Percentiles rank a stretch among this genome's conserved stretches.
These are phyloP conservation scores for Aulographum hederae DNA, from an alignment of 2,329 filamentous ascomycete genomes.

Conservation along the genomic window DNA sequence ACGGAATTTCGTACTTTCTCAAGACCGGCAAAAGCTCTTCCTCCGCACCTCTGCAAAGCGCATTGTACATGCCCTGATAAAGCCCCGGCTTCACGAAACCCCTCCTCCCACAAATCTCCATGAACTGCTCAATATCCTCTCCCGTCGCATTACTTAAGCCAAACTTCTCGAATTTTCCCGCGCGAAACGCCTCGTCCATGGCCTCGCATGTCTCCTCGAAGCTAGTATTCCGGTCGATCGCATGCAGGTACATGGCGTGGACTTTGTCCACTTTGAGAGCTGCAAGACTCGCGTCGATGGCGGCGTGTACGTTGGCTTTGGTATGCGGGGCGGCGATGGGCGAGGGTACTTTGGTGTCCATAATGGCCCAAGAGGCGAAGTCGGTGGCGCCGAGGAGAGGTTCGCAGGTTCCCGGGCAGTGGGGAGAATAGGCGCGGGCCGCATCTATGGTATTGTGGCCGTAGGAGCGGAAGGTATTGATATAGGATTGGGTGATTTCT, in stretches of 20 bases:
- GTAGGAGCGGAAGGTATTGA: constrained; percentile 13
- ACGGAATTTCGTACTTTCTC: constrained; percentile 22
- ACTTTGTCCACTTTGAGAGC: constrained; percentile 22
- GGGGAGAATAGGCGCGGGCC: constrained; percentile 20
- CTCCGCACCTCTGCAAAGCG: constrained; percentile 19
- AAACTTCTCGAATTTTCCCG: constrained; percentile 26
- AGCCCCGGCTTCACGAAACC: constrained; percentile 25
- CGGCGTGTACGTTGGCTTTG: constrained; percentile 15
- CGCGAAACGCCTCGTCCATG: constrained; percentile 26
- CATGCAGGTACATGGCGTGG: constrained; percentile 32
- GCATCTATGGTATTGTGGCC: constrained; percentile 19
- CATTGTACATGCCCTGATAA: constrained; percentile 29
- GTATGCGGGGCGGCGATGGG: constrained; percentile 11
- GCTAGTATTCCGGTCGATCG: constrained; percentile 28
- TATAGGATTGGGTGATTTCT: no score
- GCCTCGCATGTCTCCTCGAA: constrained; percentile 27
- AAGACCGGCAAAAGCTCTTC: constrained; percentile 24
- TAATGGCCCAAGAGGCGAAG: constrained; percentile 21
- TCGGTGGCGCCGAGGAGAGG: constrained; percentile 23
- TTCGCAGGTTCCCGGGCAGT: constrained; percentile 16
- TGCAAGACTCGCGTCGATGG: constrained; percentile 17
- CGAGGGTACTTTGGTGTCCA: constrained; percentile 27
- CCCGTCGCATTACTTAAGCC: constrained; percentile 28
- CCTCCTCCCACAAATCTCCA: constrained; percentile 22
- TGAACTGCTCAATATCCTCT: constrained; percentile 29